Evolutionary conservation across 441 rosid species (phyloP), one percentile per base, ranked within the genome.

Genomic region (Pelargonium fulgidum): DNA sequence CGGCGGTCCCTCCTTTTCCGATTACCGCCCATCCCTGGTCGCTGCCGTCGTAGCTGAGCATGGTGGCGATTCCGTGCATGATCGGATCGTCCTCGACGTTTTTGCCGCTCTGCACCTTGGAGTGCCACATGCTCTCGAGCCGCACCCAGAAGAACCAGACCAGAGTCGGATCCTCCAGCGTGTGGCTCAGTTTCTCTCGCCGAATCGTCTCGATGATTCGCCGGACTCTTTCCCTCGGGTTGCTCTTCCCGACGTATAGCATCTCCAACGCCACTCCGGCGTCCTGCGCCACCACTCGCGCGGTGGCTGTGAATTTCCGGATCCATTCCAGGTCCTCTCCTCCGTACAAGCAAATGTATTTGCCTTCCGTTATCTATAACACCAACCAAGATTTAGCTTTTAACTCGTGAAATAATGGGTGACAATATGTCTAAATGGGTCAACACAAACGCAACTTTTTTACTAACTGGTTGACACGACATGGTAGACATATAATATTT

Each of bases 131-230:
- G 79, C 83, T 79, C 74, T 82, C 81, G 5, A 84, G 68, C 64
- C 86, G 66, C 13, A 69, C 68, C 86, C 88, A 82, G 78, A 82
- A 84, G 82, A 77, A 82, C 86, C 85, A 76, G n/a, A 75, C 33
- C 1, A 75, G 62, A 0, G 62, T 24, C 2, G 56, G 41, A 44
- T 82, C 84, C 3, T 58, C 66, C 48, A 75, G 58, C 0, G 73
- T 36, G 70, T 77, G 66, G 80, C 88, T 74, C 19, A 80, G 80
- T 0, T 75, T 77, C 69, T 80, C 82, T 10, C 1, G n/a, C 1
- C 1, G 3, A n/a, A 84, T 80, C 26, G n/a, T 56, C 0, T 4
- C 17, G 5, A 6, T 80, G 83, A 22, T 80, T 39, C 16, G 71
- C 6, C 74, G 58, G 3, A 75, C 69, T 47, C 62, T 77, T 22